phyloP scores from a whole-genome alignment of 2,329 filamentous ascomycete genomes.

The Ophiocordyceps camponoti-floridani region DNA sequence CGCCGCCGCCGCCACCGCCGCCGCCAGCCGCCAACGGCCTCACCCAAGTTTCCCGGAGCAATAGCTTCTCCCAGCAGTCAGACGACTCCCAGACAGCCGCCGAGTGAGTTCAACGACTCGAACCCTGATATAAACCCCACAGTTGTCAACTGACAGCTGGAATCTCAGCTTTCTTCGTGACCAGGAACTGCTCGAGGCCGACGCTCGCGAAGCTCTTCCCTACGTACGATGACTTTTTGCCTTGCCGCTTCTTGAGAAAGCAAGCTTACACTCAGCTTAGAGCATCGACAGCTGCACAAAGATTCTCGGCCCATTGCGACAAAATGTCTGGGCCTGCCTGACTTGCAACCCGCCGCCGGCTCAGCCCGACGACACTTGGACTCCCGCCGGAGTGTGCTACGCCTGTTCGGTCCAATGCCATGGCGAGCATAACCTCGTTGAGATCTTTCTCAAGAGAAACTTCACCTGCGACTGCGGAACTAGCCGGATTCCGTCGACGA shows the following conservation, averaged over 20 bases:
- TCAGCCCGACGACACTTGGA: slow-evolving; percentile 30
- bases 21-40: slow-evolving; percentile 7
- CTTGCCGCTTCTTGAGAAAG: not conserved
- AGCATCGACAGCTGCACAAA: slow-evolving; percentile 90
- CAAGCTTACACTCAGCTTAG: slow-evolving; percentile 21
- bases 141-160: too few species aligned
- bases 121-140: not conserved
- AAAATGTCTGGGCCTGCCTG: slow-evolving; percentile 79
- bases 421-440: slow-evolving; percentile 83
- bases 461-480: slow-evolving; percentile 96
- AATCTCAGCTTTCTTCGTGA: slow-evolving; percentile 58
- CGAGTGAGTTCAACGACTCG: slow-evolving; percentile 26
- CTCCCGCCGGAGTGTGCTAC: slow-evolving; percentile 75
- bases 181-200: slow-evolving; percentile 81
- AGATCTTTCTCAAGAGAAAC: slow-evolving; percentile 88
- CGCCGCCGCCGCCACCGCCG: slow-evolving; percentile 7
- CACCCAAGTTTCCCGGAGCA: slow-evolving; percentile 21
- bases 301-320: slow-evolving; percentile 71
- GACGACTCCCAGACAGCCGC: slow-evolving; percentile 55
- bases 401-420: slow-evolving; percentile 94
- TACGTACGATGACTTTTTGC: slow-evolving; percentile 41
- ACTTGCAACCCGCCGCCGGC: slow-evolving; percentile 76
- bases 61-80: slow-evolving; percentile 41
- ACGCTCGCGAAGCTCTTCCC: slow-evolving; percentile 85
- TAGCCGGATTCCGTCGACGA: slow-evolving; percentile 51